Evolutionary conservation across 495 filamentous ascomycete species (phyloP), one percentile per base, ranked within the genome.

Genomic region (Penicillium mononematosum): DNA sequence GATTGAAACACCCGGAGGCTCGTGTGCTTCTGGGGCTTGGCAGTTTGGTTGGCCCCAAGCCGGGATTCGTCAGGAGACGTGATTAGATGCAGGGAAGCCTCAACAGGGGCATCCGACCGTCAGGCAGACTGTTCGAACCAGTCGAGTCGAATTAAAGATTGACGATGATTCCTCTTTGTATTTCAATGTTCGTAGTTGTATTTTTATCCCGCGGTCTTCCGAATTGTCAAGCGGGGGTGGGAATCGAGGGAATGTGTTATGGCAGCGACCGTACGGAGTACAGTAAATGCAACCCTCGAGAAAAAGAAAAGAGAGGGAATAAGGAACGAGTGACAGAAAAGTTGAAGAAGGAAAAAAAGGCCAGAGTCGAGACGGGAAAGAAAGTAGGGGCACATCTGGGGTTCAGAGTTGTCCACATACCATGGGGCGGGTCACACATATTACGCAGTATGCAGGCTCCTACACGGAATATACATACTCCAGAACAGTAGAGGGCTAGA

Each of bases 21-120:
- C 57, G 58, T 62, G 62, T 63, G 57, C 29, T 47, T 25, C 17
- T 19, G 47, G 51, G 62, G 60, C 63, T 68, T 66, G 63, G 66
- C 56, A 57, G 39, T 44, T 56, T 58, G 2, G 34, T 53, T 58
- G 53, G 55, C 42, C 17, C 11, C 11, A 22, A 49, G 44, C 22
- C 0, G 14, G 34, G 47, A 58, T 24, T 58, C 36, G 27, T 34
- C 53, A 42, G 47, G 46, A 22, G 47, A 34, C 31, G 31, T 34
- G 25, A 42, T 53, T 22, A 62, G 20, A 48, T 49, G 36, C 45
- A 25, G 36, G 12, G 3, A 25, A 36, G 22, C 11, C 34, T 38
- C 56, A 16, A 29, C 50, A 53, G 50, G 51, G 34, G 46, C 60
- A 60, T 63, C 24, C 41, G 42, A 46, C 42, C n/a, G 12, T 43